Conservation (phyloP, 2,329 filamentous ascomycete genomes). For the Grosmannia huntii region DNA sequence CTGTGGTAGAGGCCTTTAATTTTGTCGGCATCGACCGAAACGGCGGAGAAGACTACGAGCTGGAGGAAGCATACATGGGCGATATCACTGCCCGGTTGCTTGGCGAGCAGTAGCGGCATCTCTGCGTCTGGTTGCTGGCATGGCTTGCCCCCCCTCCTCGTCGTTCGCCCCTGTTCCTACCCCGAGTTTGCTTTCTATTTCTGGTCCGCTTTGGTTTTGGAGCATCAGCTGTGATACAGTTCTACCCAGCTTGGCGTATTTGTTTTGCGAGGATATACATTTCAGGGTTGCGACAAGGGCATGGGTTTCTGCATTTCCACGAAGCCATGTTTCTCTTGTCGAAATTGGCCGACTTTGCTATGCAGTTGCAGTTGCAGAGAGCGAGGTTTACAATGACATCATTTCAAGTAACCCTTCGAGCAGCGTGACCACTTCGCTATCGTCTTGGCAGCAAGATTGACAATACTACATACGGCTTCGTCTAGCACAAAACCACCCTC, state of each 20-base stretch:
- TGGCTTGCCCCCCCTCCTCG: background rate
- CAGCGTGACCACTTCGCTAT: too few relatives aligned
- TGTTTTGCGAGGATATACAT: background rate
- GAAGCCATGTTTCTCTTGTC: background rate
- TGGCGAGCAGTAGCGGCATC: slow-evolving; percentile 53
- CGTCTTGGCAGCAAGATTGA: background rate
- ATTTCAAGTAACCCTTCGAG: too few relatives aligned
- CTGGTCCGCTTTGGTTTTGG: background rate
- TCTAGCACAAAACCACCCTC: background rate
- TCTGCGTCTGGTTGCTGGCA: background rate
- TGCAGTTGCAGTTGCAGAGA: background rate
- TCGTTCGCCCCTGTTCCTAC: background rate
- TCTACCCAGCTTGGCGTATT: background rate
- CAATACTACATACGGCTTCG: background rate
- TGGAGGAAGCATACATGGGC: slow-evolving; percentile 84
- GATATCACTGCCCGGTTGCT: slow-evolving; percentile 79
- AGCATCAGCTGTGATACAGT: background rate
- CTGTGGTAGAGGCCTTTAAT: slow-evolving; percentile 75
- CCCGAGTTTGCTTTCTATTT: background rate
- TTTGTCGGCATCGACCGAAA: slow-evolving; percentile 71
- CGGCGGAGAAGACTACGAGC: slow-evolving; percentile 64
- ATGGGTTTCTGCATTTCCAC: background rate
- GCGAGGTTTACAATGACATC: background rate
- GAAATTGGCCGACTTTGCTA: background rate
- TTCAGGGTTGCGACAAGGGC: background rate